A percentile compares a stretch with the other conserved stretches of the same genome.
phyloP scores from a whole-genome alignment of 306 rosid species.

The Biancaea sappan region DNA sequence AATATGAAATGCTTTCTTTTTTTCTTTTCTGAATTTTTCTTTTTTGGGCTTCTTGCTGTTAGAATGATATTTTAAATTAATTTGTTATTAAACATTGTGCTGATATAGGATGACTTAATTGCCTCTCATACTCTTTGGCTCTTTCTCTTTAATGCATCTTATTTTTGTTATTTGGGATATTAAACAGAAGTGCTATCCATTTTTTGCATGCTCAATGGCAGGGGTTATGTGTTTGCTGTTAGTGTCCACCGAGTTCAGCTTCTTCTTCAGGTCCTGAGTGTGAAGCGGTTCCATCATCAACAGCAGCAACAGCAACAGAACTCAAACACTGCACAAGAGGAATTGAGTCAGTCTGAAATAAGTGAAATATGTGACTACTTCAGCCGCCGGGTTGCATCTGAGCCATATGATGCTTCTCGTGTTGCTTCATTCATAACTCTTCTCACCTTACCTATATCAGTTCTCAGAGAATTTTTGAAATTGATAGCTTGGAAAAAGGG shows the following conservation, averaged over 20 bases:
- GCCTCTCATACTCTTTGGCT: background rate
- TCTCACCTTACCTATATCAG: constrained; percentile 92
- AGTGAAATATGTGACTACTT: constrained; percentile 97
- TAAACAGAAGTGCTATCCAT: constrained; percentile 27
- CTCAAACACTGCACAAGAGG: constrained; percentile 78
- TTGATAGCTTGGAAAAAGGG: constrained; percentile 98
- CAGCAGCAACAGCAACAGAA: constrained; percentile 89
- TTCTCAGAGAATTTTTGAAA: constrained; percentile 92
- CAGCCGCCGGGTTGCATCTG: constrained; percentile 99
- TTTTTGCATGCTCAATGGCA: constrained; percentile 49
- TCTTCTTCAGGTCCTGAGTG: constrained; percentile 98
- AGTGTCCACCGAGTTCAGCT: constrained; percentile 99
- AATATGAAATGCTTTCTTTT: constrained; percentile 8
- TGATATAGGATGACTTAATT: background rate
- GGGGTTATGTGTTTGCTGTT: constrained; percentile 99
- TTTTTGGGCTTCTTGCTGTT: background rate
- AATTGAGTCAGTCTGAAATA: constrained; percentile 81
- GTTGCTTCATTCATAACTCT: constrained; percentile 98
- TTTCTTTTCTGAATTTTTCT: background rate
- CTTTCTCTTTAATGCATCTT: background rate
- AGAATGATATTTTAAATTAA: background rate
- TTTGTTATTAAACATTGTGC: background rate
- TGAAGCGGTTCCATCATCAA: constrained; percentile 95
- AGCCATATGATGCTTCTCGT: constrained; percentile 98
- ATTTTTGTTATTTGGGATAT: background rate